Conservation (phyloP, 768 basidiomycete genomes). For the Tricholoma sp. region DNA sequence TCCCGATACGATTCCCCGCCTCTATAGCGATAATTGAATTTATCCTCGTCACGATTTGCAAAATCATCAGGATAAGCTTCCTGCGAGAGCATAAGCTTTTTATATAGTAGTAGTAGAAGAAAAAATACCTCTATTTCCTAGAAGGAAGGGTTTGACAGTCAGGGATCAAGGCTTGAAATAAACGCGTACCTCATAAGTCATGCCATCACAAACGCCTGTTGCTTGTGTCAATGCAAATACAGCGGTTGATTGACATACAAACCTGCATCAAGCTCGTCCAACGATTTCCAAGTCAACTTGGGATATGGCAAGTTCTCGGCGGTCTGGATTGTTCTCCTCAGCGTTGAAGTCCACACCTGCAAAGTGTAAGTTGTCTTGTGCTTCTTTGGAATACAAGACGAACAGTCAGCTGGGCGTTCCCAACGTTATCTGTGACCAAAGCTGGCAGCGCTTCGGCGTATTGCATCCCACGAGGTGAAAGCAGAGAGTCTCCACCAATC, state of each 20-base stretch:
- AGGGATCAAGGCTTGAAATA: no score
- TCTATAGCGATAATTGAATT: constrained; percentile 98
- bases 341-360: constrained; percentile 98
- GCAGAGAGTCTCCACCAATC: constrained; percentile 93
- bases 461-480: constrained; percentile 78
- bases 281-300: constrained; percentile 96
- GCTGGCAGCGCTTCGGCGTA: constrained; percentile 86
- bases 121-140: constrained; percentile 81
- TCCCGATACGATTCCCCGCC: constrained; percentile 98
- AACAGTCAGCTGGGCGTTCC: constrained; percentile 82
- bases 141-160: no score
- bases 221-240: neutral
- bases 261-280: constrained; percentile 96
- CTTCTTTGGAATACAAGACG: constrained; percentile 15
- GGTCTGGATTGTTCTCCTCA: constrained; percentile 90
- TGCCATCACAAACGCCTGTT: constrained; percentile 89
- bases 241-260: neutral
- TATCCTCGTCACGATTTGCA: constrained; percentile 96
- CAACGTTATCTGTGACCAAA: constrained; percentile 86
- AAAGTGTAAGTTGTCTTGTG: constrained; percentile 1
- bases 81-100: constrained; percentile 30
- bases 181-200: constrained; percentile 78
- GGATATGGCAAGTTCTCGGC: constrained; percentile 75
- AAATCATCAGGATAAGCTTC: constrained; percentile 97
- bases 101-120: neutral